Evolutionary conservation across 1,139 yeast species (phyloP).

Genomic region (Hyphopichia burtonii): DNA sequence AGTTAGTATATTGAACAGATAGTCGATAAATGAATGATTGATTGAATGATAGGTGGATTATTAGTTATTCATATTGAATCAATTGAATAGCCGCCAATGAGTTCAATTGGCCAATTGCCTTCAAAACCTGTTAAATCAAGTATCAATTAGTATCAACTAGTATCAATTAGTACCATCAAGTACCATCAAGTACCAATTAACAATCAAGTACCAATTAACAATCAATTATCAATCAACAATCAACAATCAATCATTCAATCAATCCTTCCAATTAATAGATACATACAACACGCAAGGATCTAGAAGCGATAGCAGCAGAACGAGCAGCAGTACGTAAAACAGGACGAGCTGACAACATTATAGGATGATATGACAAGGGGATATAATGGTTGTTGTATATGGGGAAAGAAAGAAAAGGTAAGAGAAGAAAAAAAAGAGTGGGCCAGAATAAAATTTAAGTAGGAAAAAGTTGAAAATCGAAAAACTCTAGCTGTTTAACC

Average conservation of each 20-base stretch:
- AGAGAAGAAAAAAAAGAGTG: background rate
- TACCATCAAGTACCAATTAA: too few species aligned
- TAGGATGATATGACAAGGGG: conserved; percentile 5
- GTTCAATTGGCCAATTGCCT: background rate
- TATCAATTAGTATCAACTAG: too few species aligned
- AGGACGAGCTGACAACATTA: conserved; percentile 81
- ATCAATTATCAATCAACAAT: too few species aligned
- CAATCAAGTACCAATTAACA: too few species aligned
- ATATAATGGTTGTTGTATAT: conserved; percentile 1
- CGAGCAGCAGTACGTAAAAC: conserved; percentile 80
- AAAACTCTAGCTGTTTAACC: background rate
- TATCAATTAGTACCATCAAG: too few species aligned
- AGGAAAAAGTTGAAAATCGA: background rate
- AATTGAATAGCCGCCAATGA: background rate
- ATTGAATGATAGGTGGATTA: background rate
- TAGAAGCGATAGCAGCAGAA: conserved; percentile 68
- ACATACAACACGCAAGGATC: conserved; percentile 67
- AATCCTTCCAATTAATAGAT: too few species aligned
- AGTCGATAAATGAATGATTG: background rate
- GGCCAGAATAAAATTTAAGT: conserved; percentile 1
- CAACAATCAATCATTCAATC: too few species aligned
- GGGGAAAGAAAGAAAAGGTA: background rate
- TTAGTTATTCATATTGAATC: too few species aligned
- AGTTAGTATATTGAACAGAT: conserved; percentile 20
- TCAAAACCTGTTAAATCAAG: too few species aligned